Evolutionary conservation across 2,329 filamentous ascomycete genomes (phyloP), one percentile per base, ranked within the genome.

Genomic region (Blastomyces silverae): DNA sequence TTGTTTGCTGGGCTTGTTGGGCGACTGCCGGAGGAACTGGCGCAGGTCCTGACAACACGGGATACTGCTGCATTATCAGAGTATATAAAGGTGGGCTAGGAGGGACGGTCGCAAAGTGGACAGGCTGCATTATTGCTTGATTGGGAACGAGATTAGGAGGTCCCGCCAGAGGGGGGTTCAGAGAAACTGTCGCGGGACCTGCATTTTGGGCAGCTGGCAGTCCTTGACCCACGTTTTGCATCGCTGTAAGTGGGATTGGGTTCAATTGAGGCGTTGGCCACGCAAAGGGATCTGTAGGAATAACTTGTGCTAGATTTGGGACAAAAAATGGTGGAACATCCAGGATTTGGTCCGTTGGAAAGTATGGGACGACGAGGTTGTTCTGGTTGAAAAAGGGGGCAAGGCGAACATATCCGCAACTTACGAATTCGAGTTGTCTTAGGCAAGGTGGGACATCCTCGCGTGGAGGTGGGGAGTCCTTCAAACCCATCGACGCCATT

Each of bases 321-420:
- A 15, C 17, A 20, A 46, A 42, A 22, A 34, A 7, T 3, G 28
- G 28, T 34, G 28, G 10, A 58, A 37, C 55, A 25, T 28, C 7
- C 8, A 58, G 28, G 55, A 22, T n/a, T 59, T 46, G 39, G 15
- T 61, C 59, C 25, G 52, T 62, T 46, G 55, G 25, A 28, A 11
- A 34, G 7, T 60, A 34, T 79, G 68, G 58, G 31, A 66, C 60
- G 57, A 68, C 64, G 8, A 80, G 70, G 31, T 67, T 67, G 61
- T 75, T 73, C 11, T 80, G 76, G 64, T 79, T 75, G 57, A 80
- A 73, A 34, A 71, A 71, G 0, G 70, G 63, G 0, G 66, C 39
- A 1, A 87, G 71, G 6, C 75, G 73, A 44, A 81, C 83, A 69
- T 88, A 88, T 61, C 86, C 86, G 70, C 86, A 88, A 0, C 85